phyloP scores from a whole-genome alignment of 2,329 filamentous ascomycete species.

The Coleophoma crateriformis region DNA sequence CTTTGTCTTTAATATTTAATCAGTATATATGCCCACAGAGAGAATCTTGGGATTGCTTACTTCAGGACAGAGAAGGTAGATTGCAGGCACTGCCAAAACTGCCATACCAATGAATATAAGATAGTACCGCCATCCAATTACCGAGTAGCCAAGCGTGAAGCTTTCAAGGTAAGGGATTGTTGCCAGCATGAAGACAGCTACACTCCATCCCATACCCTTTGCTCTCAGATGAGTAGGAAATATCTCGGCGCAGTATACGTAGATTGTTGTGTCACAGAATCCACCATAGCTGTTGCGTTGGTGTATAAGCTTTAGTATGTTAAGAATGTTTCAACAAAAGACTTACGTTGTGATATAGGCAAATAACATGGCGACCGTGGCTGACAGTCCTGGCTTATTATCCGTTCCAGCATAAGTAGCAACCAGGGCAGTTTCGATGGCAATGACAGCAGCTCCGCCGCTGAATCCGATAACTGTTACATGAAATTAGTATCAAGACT shows the following conservation, averaged over 20 bases:
- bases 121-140: constrained; percentile 5
- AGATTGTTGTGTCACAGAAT: constrained; percentile 1
- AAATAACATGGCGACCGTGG: background rate
- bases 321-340: background rate
- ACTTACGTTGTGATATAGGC: background rate
- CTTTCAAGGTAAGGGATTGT: constrained; percentile 2
- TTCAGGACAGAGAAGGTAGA: constrained; percentile 1
- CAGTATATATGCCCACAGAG: background rate
- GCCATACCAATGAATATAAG: constrained; percentile 2
- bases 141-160: background rate
- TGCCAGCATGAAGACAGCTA: background rate
- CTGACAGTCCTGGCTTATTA: background rate
- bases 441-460: background rate
- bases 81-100: background rate
- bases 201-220: constrained; percentile 2
- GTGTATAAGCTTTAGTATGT: background rate
- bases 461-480: background rate
- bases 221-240: constrained; percentile 7
- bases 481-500: too few relatives aligned
- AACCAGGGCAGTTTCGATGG: background rate
- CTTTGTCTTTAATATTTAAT: background rate
- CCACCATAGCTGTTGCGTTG: background rate
- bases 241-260: constrained; percentile 5
- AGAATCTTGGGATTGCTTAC: background rate
- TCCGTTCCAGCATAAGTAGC: background rate